phyloP scores from a whole-genome alignment of 2,329 filamentous ascomycete genomes.

The Pestalotiopsis sp. region DNA sequence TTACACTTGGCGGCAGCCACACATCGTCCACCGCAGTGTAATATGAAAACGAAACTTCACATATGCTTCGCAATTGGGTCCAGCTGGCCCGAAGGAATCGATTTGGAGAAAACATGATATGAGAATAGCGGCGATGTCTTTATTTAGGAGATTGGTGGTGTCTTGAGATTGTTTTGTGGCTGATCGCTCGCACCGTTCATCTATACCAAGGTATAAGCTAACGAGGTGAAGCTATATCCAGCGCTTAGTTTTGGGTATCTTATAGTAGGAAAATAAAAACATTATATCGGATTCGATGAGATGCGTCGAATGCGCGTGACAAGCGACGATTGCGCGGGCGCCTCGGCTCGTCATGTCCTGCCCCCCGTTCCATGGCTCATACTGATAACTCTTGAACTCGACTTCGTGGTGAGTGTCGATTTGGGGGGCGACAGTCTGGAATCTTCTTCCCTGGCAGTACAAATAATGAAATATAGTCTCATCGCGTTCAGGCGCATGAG shows the following conservation, averaged over 20 bases:
- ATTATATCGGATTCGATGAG: neutral
- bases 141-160: too few species aligned
- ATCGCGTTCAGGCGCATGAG: neutral
- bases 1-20: too few species aligned
- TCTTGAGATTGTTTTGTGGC: neutral
- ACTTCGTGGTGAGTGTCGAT: neutral
- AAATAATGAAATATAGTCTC: constrained; percentile 3
- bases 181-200: neutral
- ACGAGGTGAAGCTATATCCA: neutral
- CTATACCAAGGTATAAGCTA: neutral
- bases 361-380: neutral
- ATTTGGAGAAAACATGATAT: too few species aligned
- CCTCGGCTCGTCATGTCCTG: neutral
- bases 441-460: neutral
- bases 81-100: too few species aligned
- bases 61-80: too few species aligned
- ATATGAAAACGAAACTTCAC: too few species aligned
- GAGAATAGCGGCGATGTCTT: too few species aligned
- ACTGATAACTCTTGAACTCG: neutral
- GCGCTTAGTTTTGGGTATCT: constrained; percentile 7
- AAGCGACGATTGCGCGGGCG: neutral
- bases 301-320: neutral
- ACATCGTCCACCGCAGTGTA: too few species aligned
- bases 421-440: neutral
- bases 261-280: neutral